Evolutionary conservation across 495 filamentous ascomycete genomes (phyloP).

Genomic region (Talaromyces borbonicus): DNA sequence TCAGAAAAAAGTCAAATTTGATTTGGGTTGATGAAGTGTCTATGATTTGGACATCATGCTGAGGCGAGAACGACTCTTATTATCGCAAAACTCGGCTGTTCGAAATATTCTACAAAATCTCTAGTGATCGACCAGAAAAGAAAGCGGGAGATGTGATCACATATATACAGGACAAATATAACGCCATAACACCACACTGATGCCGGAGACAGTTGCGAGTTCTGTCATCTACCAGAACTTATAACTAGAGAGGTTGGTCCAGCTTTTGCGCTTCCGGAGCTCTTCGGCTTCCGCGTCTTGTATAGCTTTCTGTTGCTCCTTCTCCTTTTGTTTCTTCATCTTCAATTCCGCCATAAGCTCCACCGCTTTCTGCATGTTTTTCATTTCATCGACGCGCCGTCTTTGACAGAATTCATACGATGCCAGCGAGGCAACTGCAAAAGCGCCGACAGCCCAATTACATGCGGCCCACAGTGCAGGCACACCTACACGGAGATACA

Average conservation of each 20-base stretch:
- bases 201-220: constrained; percentile 21
- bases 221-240: constrained; percentile 36
- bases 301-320: constrained; percentile 46
- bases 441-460: constrained; percentile 79
- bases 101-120: constrained; percentile 6
- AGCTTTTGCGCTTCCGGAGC: constrained; percentile 43
- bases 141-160: constrained; percentile 1
- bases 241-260: constrained; percentile 39
- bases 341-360: constrained; percentile 71
- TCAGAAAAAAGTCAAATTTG: constrained; percentile 37
- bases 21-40: constrained; percentile 11
- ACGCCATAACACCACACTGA: constrained; percentile 16
- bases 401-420: constrained; percentile 77
- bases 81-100: too few species aligned
- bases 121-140: not conserved
- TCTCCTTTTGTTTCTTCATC: constrained; percentile 53
- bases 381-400: constrained; percentile 57
- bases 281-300: constrained; percentile 40
- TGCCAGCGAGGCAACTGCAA: constrained; percentile 49
- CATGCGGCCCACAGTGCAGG: constrained; percentile 45
- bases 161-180: constrained; percentile 2
- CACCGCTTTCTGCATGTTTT: constrained; percentile 68
- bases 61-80: too few species aligned
- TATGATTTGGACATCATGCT: not conserved
- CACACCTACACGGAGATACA: constrained; percentile 22